These are phyloP conservation scores for Trametes maxima DNA, from an alignment of 768 basidiomycete genomes.

Conservation along the genomic window DNA sequence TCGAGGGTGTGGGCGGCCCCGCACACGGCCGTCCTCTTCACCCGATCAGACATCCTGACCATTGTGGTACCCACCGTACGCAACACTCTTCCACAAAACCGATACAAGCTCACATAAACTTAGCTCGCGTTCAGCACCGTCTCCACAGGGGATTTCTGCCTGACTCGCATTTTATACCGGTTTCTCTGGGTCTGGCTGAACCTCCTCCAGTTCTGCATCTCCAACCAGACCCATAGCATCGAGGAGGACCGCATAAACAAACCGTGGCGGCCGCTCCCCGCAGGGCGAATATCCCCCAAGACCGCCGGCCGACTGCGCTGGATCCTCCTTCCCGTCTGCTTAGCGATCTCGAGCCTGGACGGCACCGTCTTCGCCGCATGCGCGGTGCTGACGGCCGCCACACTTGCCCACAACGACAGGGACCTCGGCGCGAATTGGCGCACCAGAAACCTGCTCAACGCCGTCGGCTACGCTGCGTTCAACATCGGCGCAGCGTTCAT, in stretches of 20 bases:
- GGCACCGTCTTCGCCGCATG: constrained; percentile 11
- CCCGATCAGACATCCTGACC: not conserved
- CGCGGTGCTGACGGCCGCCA: constrained; percentile 10
- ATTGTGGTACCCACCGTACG: not conserved
- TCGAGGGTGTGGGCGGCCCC: too few relatives aligned
- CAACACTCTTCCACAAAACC: not conserved
- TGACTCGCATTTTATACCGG: not conserved
- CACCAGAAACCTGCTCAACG: constrained; percentile 21
- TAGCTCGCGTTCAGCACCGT: not conserved
- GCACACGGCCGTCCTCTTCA: not conserved
- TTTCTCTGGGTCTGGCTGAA: constrained; percentile 32
- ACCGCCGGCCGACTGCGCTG: constrained; percentile 24
- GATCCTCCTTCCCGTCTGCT: constrained; percentile 22
- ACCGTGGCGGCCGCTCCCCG: constrained; percentile 29
- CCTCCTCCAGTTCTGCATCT: constrained; percentile 33
- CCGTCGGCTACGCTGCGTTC: constrained; percentile 23
- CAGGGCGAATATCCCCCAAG: constrained; percentile 20
- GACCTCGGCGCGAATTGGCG: constrained; percentile 18
- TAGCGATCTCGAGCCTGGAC: constrained; percentile 13
- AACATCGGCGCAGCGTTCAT: constrained; percentile 27
- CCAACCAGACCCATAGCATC: constrained; percentile 27
- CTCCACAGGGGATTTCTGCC: not conserved
- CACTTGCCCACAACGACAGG: constrained; percentile 28
- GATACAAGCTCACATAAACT: not conserved
- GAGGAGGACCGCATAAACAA: constrained; percentile 31